A percentile compares a stretch with the other conserved stretches of the same genome.
Conservation (phyloP, 106 monocot species). For the Dactylorhiza incarnata region DNA sequence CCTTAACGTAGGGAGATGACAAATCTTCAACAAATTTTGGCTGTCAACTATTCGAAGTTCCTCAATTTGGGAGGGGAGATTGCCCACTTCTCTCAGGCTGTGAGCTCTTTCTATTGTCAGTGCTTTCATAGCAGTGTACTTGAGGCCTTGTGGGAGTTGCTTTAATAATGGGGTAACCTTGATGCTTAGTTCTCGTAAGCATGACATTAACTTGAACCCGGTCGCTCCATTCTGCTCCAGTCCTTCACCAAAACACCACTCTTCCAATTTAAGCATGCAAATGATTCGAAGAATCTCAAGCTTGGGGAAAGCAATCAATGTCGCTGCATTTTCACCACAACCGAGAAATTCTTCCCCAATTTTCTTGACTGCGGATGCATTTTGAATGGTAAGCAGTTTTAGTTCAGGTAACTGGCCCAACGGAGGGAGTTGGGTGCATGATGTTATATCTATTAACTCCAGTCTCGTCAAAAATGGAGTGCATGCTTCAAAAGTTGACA, state of each 20-base stretch:
- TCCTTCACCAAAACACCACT: conserved; percentile 15
- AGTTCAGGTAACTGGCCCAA: background rate
- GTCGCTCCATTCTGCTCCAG: background rate
- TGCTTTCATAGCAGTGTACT: conserved; percentile 4
- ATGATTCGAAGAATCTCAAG: background rate
- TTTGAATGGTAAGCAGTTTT: background rate
- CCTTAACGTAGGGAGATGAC: background rate
- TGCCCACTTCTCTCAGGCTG: background rate
- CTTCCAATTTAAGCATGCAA: conserved; percentile 22
- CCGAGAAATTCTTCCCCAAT: background rate
- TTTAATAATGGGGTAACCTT: conserved; percentile 3
- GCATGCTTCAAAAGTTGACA: background rate
- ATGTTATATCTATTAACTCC: too few species aligned
- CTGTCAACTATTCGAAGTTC: background rate
- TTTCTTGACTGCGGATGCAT: background rate
- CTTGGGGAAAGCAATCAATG: conserved; percentile 5
- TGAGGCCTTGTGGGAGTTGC: conserved; percentile 11
- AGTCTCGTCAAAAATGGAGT: background rate
- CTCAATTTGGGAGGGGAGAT: background rate
- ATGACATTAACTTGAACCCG: background rate
- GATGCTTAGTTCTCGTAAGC: background rate
- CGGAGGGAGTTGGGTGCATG: background rate
- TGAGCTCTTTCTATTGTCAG: background rate
- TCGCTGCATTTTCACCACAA: too few species aligned
- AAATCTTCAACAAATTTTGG: background rate